Evolutionary conservation across 129 eudicot species (phyloP).

Genomic region (Chrysanthemum seticuspe): DNA sequence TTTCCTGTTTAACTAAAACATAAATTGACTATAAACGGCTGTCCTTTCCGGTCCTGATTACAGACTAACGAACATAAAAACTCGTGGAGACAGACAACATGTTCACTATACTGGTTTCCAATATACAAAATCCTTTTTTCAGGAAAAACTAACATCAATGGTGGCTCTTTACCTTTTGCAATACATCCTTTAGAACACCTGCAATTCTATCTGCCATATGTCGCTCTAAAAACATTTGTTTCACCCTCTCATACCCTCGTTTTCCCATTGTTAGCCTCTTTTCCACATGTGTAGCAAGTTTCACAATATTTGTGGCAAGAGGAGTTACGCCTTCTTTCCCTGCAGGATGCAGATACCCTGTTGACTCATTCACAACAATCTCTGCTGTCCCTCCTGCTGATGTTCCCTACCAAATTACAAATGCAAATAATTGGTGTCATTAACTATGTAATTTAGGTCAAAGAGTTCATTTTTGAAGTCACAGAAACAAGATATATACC

Average conservation of each 20-base stretch:
- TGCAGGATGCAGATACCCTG: conserved; percentile 78
- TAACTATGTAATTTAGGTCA: not conserved
- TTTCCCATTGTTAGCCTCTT: conserved; percentile 76
- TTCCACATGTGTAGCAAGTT: conserved; percentile 71
- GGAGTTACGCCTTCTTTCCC: conserved; percentile 86
- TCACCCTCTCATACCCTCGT: conserved; percentile 79
- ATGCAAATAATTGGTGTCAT: not conserved
- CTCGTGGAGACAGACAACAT: not conserved
- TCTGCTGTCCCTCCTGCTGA: conserved; percentile 95
- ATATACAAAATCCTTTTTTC: conserved; percentile 4
- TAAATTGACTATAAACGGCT: conserved; percentile 1
- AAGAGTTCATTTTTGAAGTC: not conserved
- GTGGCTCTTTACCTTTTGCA: conserved; percentile 47
- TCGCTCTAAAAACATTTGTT: conserved; percentile 67
- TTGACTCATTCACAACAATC: conserved; percentile 78
- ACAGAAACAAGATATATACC: conserved; percentile 35
- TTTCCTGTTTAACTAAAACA: conserved; percentile 3
- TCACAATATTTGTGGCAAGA: conserved; percentile 74
- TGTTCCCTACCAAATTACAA: conserved; percentile 54
- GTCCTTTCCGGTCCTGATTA: conserved; percentile 3
- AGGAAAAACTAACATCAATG: conserved; percentile 1
- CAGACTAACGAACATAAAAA: conserved; percentile 23
- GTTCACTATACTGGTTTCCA: conserved; percentile 4
- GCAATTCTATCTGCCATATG: conserved; percentile 83
- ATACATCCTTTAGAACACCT: conserved; percentile 62